Base-by-base conservation (phyloP, 805 yeast species). In the Zygosaccharomyces rouxii region DNA sequence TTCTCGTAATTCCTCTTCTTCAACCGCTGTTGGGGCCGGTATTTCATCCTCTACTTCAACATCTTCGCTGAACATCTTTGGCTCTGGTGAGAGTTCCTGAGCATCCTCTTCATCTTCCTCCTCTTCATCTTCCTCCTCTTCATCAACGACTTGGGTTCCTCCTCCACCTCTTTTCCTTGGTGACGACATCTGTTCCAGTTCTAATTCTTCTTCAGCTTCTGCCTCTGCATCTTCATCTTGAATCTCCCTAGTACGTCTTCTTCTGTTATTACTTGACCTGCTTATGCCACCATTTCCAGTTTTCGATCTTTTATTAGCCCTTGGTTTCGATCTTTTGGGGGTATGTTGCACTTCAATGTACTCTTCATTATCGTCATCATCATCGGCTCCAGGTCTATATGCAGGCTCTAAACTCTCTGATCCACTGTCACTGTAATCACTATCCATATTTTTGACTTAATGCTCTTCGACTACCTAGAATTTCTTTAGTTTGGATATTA, bases 171-270 rank as follows among this genome's bases (percentile, higher is more conserved):
- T 35, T 11, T 35, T 40, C 18, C 46, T 29, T 18, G 47, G 26
- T 25, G 47, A 41, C 13, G 44, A 41, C 9, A 41, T 29, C 19
- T 41, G 35, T 19, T 40, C 43, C 38, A 29, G 19, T 14, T 42
- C 54, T 23, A 40, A 45, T n/a, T 48, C 63, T 14, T 46, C 54
- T 35, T 43, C 63, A 51, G 28, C 55, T 48, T 25, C 53, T 43
- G 40, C 61, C 2, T 48, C 58, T 14, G 54, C 62, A 9, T 54
- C 62, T 22, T 54, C 57, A 33, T 42, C 55, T 19, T 50, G 58
- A 31, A 18, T 48, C 26, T 44, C 53, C 16, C 42, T 52, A 14
- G 35, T 22, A 6, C 48, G 43, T 16, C 38, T 45, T 28, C 44
- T 39, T 28, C 44, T 39, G 7, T 25, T 39, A 14, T 22, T 25